These are phyloP conservation scores for Coniochaeta hoffmannii DNA, from an alignment of 2,329 filamentous ascomycete genomes.

Conservation along the genomic window DNA sequence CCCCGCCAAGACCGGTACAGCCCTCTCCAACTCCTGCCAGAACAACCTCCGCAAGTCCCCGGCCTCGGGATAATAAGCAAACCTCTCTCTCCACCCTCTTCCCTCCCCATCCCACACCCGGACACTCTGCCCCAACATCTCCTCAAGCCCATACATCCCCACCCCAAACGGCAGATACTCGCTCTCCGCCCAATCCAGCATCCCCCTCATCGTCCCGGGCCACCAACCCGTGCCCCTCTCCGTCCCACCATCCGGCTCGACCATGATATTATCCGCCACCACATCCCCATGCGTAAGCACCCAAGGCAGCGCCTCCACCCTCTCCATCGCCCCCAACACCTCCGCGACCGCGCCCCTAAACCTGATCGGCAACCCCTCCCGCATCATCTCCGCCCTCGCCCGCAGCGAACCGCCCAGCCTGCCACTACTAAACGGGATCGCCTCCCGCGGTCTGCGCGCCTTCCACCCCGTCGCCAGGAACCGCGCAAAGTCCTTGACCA, in stretches of 20 bases:
- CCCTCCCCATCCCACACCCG: background rate
- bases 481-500: slow-evolving; percentile 33
- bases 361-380: slow-evolving; percentile 24
- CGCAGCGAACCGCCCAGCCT: slow-evolving; percentile 32
- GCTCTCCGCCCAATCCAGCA: slow-evolving; percentile 60
- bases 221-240: background rate
- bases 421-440: slow-evolving; percentile 16
- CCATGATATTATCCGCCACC: slow-evolving; percentile 48
- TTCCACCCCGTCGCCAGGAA: slow-evolving; percentile 32
- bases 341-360: slow-evolving; percentile 20
- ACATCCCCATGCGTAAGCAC: slow-evolving; percentile 56
- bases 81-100: slow-evolving; percentile 18
- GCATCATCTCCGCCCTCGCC: slow-evolving; percentile 30
- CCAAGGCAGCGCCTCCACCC: slow-evolving; percentile 40
- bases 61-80: slow-evolving; percentile 37
- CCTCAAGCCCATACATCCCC: slow-evolving; percentile 53
- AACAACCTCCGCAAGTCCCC: slow-evolving; percentile 36
- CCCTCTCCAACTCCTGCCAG: slow-evolving; percentile 34
- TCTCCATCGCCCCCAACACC: slow-evolving; percentile 19
- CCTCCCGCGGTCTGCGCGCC: slow-evolving; percentile 10
- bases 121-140: slow-evolving; percentile 43
- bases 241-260: slow-evolving; percentile 25
- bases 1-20: slow-evolving; percentile 25
- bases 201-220: slow-evolving; percentile 30
- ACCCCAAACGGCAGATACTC: slow-evolving; percentile 54